These are phyloP conservation scores for Xylariaceae sp. DNA, from an alignment of 2,329 filamentous ascomycete species.

Conservation along the genomic window DNA sequence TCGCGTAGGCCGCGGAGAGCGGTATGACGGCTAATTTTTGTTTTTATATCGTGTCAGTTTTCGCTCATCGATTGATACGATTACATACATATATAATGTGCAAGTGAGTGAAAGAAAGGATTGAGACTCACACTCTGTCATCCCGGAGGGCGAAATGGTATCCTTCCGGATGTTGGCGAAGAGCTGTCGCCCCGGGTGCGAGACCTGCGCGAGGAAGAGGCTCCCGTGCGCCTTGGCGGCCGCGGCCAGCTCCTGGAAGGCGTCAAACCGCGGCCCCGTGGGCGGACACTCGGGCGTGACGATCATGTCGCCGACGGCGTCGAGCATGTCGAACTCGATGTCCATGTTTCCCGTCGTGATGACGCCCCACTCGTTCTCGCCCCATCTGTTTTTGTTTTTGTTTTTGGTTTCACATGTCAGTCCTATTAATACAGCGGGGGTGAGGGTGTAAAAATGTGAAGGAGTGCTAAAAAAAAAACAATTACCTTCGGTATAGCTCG, in stretches of 20 bases:
- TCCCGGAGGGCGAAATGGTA: constrained; percentile 38
- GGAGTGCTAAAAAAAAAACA: too few species aligned
- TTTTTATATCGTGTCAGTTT: too few species aligned
- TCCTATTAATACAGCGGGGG: too few species aligned
- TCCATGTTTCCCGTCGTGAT: constrained; percentile 61
- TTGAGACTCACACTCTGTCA: constrained; percentile 28
- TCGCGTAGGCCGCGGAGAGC: constrained; percentile 31
- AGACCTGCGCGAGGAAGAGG: constrained; percentile 56
- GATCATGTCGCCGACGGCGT: constrained; percentile 52
- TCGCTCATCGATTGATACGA: too few species aligned
- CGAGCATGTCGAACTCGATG: constrained; percentile 55
- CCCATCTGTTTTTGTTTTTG: constrained; percentile 45
- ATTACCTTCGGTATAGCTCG: constrained; percentile 44
- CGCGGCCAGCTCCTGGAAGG: constrained; percentile 49
- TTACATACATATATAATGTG: too few species aligned
- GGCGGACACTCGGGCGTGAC: constrained; percentile 48
- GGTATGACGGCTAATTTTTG: constrained; percentile 9
- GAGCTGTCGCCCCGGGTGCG: constrained; percentile 56
- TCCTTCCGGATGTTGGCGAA: constrained; percentile 28
- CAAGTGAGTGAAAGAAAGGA: not conserved
- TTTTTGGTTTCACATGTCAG: too few species aligned
- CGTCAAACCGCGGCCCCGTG: too few species aligned
- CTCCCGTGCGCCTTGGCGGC: constrained; percentile 51
- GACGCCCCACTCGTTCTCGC: constrained; percentile 49
- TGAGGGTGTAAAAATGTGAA: too few species aligned